Conservation (phyloP, 2,329 filamentous ascomycete genomes). For the Ophiostoma montium region DNA sequence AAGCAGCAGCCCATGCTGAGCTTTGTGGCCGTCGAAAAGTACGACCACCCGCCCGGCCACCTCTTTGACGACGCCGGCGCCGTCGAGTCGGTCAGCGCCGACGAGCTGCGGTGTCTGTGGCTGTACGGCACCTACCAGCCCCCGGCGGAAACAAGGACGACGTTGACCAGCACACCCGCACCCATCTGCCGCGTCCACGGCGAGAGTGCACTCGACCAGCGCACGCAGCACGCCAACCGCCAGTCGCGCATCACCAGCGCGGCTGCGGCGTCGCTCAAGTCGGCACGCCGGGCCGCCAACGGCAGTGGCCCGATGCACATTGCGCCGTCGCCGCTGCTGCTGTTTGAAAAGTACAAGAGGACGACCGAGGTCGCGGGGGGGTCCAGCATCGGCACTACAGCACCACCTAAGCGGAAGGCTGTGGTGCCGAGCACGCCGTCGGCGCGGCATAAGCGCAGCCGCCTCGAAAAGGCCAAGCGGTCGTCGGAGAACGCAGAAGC, state of each 20-base stretch:
- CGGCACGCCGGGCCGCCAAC: slow-evolving; percentile 1
- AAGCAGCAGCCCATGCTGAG: slow-evolving; percentile 19
- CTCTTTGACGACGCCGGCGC: slow-evolving; percentile 14
- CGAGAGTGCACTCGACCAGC: background rate
- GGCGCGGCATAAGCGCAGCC: slow-evolving; percentile 9
- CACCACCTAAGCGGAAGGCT: no score
- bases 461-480: slow-evolving; percentile 2
- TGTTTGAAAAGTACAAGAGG: slow-evolving; percentile 5
- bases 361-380: background rate
- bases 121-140: background rate
- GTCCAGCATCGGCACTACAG: background rate
- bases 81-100: slow-evolving; percentile 9
- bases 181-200: slow-evolving; percentile 6
- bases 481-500: background rate
- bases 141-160: background rate
- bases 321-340: slow-evolving; percentile 7
- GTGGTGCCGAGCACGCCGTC: no score
- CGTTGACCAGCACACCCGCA: no score
- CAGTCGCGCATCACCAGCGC: slow-evolving; percentile 6
- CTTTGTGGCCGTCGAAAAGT: slow-evolving; percentile 15
- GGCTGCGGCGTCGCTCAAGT: slow-evolving; percentile 9
- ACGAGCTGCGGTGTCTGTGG: slow-evolving; percentile 8
- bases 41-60: slow-evolving; percentile 14
- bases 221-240: slow-evolving; percentile 2
- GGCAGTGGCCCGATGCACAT: slow-evolving; percentile 4